Evolutionary conservation across 2,329 filamentous ascomycete species (phyloP).

Genomic region (Pseudonectria buxi): DNA sequence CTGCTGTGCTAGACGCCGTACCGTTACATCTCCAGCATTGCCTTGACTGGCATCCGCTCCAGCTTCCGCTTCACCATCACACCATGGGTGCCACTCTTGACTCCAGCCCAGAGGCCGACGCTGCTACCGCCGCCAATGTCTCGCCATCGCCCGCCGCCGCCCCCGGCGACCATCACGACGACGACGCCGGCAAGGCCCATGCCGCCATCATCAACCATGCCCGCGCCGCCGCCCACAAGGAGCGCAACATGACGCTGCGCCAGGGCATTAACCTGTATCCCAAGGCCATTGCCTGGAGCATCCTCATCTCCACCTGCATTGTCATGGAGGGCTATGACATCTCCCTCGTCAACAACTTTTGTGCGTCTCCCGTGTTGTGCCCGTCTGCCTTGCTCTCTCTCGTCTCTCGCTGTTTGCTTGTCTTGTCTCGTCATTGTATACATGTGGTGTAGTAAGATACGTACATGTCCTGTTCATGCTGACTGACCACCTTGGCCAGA

Average conservation of each 20-base stretch:
- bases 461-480: not conserved
- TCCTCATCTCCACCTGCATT: constrained; percentile 85
- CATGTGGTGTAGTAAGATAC: not conserved
- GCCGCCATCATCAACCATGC: constrained; percentile 28
- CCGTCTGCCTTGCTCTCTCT: not conserved
- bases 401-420: too few species aligned
- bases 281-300: constrained; percentile 76
- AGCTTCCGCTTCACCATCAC: not conserved
- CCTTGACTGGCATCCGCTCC: constrained; percentile 1
- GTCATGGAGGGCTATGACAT: constrained; percentile 89
- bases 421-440: not conserved
- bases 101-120: constrained; percentile 11
- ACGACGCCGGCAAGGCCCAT: constrained; percentile 21
- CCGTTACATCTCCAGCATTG: not conserved
- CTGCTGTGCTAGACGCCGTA: too few species aligned
- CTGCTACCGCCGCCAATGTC: constrained; percentile 9
- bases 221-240: constrained; percentile 47
- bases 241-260: constrained; percentile 63
- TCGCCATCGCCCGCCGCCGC: constrained; percentile 8
- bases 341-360: constrained; percentile 75
- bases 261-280: constrained; percentile 79
- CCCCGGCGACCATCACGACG: constrained; percentile 3
- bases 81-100: not conserved
- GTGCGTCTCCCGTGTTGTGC: constrained; percentile 24
- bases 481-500: constrained; percentile 24